A percentile compares a stretch with the other conserved stretches of the same genome.
These are phyloP conservation scores for Claviceps maximensis DNA, from an alignment of 2,329 filamentous ascomycete genomes.

Conservation along the genomic window DNA sequence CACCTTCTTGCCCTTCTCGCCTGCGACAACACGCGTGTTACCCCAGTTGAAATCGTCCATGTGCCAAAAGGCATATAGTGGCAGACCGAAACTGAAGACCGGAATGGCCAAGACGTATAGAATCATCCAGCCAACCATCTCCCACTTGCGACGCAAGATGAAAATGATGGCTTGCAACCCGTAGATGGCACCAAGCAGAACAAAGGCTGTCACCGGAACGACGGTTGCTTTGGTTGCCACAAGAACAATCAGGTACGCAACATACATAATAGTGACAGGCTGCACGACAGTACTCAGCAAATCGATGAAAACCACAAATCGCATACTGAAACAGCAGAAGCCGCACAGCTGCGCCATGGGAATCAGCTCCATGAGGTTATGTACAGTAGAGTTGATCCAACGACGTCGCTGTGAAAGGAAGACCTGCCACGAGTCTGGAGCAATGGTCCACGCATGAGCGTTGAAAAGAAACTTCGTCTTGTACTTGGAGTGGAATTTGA, in stretches of 20 bases:
- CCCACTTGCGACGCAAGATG: slow-evolving; percentile 92
- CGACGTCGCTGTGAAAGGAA: slow-evolving; percentile 97
- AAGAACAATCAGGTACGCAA: slow-evolving; percentile 75
- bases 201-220: slow-evolving; percentile 74
- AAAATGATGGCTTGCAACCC: slow-evolving; percentile 96
- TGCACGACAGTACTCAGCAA: slow-evolving; percentile 84
- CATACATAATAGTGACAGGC: slow-evolving; percentile 80
- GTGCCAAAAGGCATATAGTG: slow-evolving; percentile 94
- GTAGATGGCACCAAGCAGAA: slow-evolving; percentile 89
- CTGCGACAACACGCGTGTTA: slow-evolving; percentile 93
- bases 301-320: slow-evolving; percentile 92
- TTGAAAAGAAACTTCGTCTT: slow-evolving; percentile 96
- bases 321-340: slow-evolving; percentile 99
- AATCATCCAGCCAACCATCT: slow-evolving; percentile 99
- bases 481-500: slow-evolving; percentile 86
- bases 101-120: slow-evolving; percentile 86
- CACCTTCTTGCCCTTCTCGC: slow-evolving; percentile 83
- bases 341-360: slow-evolving; percentile 88
- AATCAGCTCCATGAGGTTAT: slow-evolving; percentile 93
- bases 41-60: slow-evolving; percentile 99
- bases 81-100: slow-evolving; percentile 80
- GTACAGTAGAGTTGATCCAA: slow-evolving; percentile 99
- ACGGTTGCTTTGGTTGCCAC: slow-evolving; percentile 47
- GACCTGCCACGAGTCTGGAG: slow-evolving; percentile 83
- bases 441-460: slow-evolving; percentile 93